phyloP scores from a whole-genome alignment of 768 basidiomycete species.

The Tylopilus plumbeoviolaceoides region DNA sequence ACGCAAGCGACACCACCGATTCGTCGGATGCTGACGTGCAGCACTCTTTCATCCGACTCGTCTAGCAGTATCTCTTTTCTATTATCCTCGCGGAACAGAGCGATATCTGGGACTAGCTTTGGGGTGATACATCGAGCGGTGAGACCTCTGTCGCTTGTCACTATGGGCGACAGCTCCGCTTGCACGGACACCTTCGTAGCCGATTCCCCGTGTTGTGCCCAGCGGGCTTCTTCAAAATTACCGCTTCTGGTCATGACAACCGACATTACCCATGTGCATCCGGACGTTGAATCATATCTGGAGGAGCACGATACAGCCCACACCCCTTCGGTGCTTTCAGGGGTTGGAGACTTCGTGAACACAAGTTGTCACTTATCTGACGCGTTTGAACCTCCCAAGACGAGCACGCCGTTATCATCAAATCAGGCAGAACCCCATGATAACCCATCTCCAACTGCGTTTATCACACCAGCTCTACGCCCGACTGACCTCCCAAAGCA shows the following conservation, averaged over 20 bases:
- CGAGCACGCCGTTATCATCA: slow-evolving; percentile 15
- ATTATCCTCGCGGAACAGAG: neutral
- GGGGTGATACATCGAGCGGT: neutral
- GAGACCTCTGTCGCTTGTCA: slow-evolving; percentile 7
- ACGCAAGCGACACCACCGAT: slow-evolving; percentile 6
- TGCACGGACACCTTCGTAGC: slow-evolving; percentile 22
- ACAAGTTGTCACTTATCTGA: neutral
- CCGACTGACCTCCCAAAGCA: neutral
- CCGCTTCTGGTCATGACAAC: slow-evolving; percentile 3
- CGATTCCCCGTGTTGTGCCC: slow-evolving; percentile 18
- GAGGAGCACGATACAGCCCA: neutral
- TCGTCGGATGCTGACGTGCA: neutral
- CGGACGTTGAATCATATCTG: neutral
- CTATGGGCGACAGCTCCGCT: slow-evolving; percentile 10
- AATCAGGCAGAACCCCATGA: neutral
- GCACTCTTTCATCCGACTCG: neutral
- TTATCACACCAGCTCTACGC: neutral
- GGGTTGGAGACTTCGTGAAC: neutral
- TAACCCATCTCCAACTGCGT: neutral
- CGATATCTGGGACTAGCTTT: neutral
- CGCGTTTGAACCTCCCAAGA: slow-evolving; percentile 13
- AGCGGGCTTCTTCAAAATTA: slow-evolving; percentile 2
- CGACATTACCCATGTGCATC: neutral
- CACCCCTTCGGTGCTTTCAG: neutral
- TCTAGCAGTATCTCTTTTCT: slow-evolving; percentile 9